Evolutionary conservation across 1,284 basidiomycete genomes (phyloP).

Genomic region (Porodaedalea pini): DNA sequence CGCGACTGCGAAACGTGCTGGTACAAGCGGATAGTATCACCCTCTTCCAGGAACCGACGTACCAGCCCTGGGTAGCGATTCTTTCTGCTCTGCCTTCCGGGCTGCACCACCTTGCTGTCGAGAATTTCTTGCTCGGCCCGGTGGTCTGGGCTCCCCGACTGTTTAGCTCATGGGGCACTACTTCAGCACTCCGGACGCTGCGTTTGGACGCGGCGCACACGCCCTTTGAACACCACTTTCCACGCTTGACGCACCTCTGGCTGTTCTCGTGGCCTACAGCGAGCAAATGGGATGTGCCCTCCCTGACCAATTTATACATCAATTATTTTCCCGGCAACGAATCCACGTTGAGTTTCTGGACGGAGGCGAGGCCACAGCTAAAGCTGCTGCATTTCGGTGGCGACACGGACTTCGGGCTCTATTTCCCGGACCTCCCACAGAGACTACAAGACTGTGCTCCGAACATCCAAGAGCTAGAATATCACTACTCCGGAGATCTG

Average conservation of each 20-base stretch:
- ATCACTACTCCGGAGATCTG: slow-evolving; percentile 7
- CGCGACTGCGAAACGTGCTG: background rate
- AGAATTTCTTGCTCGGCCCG: slow-evolving; percentile 9
- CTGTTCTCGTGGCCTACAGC: slow-evolving; percentile 10
- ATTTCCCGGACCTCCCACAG: slow-evolving; percentile 5
- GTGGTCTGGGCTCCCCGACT: slow-evolving; percentile 3
- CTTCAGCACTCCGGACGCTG: background rate
- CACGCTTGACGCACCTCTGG: slow-evolving; percentile 7
- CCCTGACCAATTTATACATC: slow-evolving; percentile 2
- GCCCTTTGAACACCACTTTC: slow-evolving; percentile 1
- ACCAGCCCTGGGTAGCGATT: slow-evolving; percentile 9
- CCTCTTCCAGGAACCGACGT: slow-evolving; percentile 11
- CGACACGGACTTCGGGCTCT: slow-evolving; percentile 13
- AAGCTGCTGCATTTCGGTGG: slow-evolving; percentile 8
- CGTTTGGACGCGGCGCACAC: slow-evolving; percentile 5
- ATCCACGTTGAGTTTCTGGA: slow-evolving; percentile 5
- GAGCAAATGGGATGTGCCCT: slow-evolving; percentile 6
- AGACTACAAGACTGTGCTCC: background rate
- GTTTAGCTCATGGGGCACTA: background rate
- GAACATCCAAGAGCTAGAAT: background rate
- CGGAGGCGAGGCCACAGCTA: background rate
- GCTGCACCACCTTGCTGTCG: slow-evolving; percentile 3
- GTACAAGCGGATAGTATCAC: background rate
- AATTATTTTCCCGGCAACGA: slow-evolving; percentile 6
- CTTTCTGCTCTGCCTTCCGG: background rate